A percentile compares a stretch with the other conserved stretches of the same genome.
Evolutionary conservation across 192 early-diverging fungal genomes (phyloP).

Genomic region (Lunasporangiospora selenospora): DNA sequence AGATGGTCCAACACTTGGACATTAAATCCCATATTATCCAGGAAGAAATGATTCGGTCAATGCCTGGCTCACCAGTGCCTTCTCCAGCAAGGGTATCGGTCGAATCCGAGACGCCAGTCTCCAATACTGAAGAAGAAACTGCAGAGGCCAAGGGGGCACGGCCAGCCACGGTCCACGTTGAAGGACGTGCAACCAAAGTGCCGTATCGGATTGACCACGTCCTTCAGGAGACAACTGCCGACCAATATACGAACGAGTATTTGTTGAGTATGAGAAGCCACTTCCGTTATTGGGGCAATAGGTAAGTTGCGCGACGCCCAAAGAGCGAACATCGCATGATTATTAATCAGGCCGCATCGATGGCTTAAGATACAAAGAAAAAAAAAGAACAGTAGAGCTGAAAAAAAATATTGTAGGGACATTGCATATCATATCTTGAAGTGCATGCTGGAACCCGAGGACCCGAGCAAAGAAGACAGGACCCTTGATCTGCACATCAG

Average conservation of each 20-base stretch:
- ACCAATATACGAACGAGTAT: conserved; percentile 62
- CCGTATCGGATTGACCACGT: conserved; percentile 55
- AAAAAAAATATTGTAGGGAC: too few species aligned
- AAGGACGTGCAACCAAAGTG: conserved; percentile 23
- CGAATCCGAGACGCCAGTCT: too few species aligned
- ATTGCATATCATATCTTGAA: conserved; percentile 36
- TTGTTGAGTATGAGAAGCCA: conserved; percentile 59
- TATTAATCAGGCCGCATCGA: too few species aligned
- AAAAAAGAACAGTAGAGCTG: too few species aligned
- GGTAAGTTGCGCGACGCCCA: too few species aligned
- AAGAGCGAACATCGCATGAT: too few species aligned
- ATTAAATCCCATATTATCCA: conserved; percentile 36
- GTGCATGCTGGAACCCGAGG: conserved; percentile 12
- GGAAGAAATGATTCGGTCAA: conserved; percentile 23
- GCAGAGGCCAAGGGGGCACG: too few species aligned
- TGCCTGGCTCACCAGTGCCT: background rate
- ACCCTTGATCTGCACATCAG: conserved; percentile 11
- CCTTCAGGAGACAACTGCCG: conserved; percentile 58
- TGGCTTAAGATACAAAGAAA: too few species aligned
- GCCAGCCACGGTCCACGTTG: too few species aligned
- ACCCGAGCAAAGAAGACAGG: too few species aligned
- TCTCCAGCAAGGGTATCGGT: too few species aligned
- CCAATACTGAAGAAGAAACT: too few species aligned
- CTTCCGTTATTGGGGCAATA: conserved; percentile 64
- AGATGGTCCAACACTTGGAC: conserved; percentile 3